Evolutionary conservation across 2,329 filamentous ascomycete genomes (phyloP), one percentile per base, ranked within the genome.

Genomic region (Ophiostoma ulmi): DNA sequence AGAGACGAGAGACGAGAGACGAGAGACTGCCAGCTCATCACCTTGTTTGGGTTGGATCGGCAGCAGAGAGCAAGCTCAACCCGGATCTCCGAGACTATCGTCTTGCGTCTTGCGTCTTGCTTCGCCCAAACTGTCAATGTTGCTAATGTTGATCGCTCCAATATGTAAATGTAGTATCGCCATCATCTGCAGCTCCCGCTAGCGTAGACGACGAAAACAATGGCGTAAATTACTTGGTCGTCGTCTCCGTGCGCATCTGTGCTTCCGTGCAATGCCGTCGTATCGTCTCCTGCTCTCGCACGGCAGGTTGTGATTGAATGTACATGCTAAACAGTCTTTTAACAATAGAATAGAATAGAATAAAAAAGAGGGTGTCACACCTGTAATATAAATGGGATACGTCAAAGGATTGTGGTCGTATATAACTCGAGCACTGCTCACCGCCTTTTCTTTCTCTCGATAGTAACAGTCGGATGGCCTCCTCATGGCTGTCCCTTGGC

Each of bases 361-460:
- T 20, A 20, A 48, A 7, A 6, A 1, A 20, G 17, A 20, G 44
- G 44, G 38, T 39, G 38, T 10, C 38, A 39, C 38, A 39, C 38
- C 38, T 10, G 2, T 1, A 39, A 13, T 39, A 10, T 39, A 10
- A 10, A 39, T 39, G 8, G 44, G 14, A 17, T 20, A 48, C 44
- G 7, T n/a, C 44, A 48, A 14, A 20, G 14, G 4, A 6, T 3
- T 31, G 31, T 31, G 31, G 14, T n/a, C 14, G 52, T 58, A 26
- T 58, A 58, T 58, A 58, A 26, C 52, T 58, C 26, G 48, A 22
- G 48, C n/a, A 55, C 52, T 58, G 52, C 52, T 58, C 52, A 58
- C 52, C 52, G 52, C 52, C 52, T 58, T 58, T 58, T 58, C 13
- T 55, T 20, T 7, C 14, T n/a, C 44, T 10, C 38, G 38, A 39